Evolutionary conservation across 768 basidiomycete species (phyloP).

Genomic region (Tylopilus vinaceipallidus): DNA sequence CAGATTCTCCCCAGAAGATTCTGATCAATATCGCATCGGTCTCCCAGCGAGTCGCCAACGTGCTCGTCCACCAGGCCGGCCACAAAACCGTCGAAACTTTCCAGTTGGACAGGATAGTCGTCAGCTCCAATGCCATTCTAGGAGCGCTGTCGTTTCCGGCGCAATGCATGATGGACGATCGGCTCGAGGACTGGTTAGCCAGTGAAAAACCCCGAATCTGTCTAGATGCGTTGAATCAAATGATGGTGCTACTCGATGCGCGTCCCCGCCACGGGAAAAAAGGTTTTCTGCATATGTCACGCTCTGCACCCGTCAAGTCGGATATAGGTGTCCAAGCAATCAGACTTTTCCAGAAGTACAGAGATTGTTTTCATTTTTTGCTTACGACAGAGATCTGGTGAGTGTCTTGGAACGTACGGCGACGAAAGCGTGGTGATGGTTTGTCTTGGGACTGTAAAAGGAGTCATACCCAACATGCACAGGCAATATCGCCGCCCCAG

Average conservation of each 20-base stretch:
- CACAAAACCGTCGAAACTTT: slow-evolving; percentile 5
- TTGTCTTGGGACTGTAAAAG: no score
- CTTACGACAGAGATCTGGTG: slow-evolving; percentile 3
- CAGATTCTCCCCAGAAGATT: neutral
- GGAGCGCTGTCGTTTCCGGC: neutral
- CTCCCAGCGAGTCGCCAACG: slow-evolving; percentile 1
- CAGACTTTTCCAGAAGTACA: no score
- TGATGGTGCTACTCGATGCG: neutral
- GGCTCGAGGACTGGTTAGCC: neutral
- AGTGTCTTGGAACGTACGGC: neutral
- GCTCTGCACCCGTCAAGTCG: neutral
- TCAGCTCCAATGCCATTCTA: slow-evolving; percentile 1
- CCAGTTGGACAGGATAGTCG: slow-evolving; percentile 6
- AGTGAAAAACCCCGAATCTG: neutral
- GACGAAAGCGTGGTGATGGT: no score
- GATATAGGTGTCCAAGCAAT: slow-evolving; percentile 1
- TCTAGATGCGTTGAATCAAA: slow-evolving; percentile 2
- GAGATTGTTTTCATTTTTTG: slow-evolving; percentile 7
- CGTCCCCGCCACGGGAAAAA: no score
- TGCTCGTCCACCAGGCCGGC: neutral
- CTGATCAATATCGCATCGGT: slow-evolving; percentile 7
- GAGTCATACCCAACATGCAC: no score
- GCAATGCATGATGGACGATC: neutral
- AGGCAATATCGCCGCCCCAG: no score
- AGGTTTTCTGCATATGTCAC: neutral